phyloP scores from a whole-genome alignment of 768 basidiomycete species.

The Neoboletus magnificus region DNA sequence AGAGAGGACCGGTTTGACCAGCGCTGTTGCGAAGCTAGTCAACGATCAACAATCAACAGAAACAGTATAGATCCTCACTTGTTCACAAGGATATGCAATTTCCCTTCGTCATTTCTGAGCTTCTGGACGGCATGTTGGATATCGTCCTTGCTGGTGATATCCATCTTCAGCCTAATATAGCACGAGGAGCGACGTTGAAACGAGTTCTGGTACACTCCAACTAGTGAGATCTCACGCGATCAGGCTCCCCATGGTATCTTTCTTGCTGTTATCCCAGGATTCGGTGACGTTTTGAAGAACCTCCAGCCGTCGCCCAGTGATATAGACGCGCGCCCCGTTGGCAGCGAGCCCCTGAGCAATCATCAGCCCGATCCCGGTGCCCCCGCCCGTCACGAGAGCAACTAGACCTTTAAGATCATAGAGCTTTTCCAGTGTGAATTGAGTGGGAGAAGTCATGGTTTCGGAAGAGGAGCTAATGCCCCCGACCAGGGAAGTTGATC shows the following conservation, averaged over 20 bases:
- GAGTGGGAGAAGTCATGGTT: slow-evolving; percentile 23
- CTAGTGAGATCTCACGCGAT: slow-evolving; percentile 49
- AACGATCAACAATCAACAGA: not conserved
- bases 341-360: slow-evolving; percentile 71
- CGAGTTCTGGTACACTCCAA: not conserved
- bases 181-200: not conserved
- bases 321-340: slow-evolving; percentile 79
- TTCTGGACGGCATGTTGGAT: slow-evolving; percentile 53
- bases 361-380: slow-evolving; percentile 58
- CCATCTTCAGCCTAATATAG: slow-evolving; percentile 55
- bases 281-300: slow-evolving; percentile 58
- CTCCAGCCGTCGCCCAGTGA: slow-evolving; percentile 65
- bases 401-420: slow-evolving; percentile 58
- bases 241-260: slow-evolving; percentile 43
- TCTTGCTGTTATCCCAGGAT: slow-evolving; percentile 41
- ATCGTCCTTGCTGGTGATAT: slow-evolving; percentile 66
- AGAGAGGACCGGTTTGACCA: slow-evolving; percentile 66
- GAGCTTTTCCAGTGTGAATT: slow-evolving; percentile 28
- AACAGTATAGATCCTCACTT: slow-evolving; percentile 47
- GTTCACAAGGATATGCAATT: slow-evolving; percentile 76
- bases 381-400: slow-evolving; percentile 47
- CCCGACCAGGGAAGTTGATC: not conserved
- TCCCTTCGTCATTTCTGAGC: slow-evolving; percentile 47
- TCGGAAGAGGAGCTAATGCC: not conserved
- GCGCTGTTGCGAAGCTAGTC: slow-evolving; percentile 44